Evolutionary conservation across 306 rosid genomes (phyloP).

Genomic region (Lupinus albus): DNA sequence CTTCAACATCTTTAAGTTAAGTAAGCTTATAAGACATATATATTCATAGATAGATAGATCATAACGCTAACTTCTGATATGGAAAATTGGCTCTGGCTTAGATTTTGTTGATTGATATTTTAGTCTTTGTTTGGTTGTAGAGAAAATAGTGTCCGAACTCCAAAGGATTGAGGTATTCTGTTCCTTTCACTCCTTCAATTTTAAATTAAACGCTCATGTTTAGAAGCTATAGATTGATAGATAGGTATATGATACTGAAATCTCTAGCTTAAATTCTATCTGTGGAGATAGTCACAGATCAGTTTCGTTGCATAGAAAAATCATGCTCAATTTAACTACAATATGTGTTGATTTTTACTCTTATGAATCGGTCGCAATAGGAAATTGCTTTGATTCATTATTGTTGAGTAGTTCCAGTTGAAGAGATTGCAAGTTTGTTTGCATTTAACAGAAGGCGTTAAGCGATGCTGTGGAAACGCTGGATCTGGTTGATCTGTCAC

Average conservation of each 20-base stretch:
- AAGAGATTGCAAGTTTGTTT: not conserved
- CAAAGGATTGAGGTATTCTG: too few relatives aligned
- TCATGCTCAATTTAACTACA: not conserved
- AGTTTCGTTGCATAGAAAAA: slow-evolving; percentile 1
- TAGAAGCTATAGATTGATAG: not conserved
- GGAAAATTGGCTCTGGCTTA: too few relatives aligned
- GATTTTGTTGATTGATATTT: too few relatives aligned
- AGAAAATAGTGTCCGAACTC: too few relatives aligned
- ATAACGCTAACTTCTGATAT: too few relatives aligned
- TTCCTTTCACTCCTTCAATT: too few relatives aligned
- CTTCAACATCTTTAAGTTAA: slow-evolving; percentile 16
- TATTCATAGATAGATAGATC: not conserved
- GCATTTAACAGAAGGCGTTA: slow-evolving; percentile 51
- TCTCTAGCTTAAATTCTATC: not conserved
- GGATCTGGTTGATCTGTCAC: slow-evolving; percentile 53
- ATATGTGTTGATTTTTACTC: not conserved
- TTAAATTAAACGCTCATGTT: too few relatives aligned
- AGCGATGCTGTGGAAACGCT: slow-evolving; percentile 57
- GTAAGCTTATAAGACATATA: not conserved
- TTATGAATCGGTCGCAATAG: not conserved
- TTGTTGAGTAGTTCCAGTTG: not conserved
- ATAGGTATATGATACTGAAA: too few relatives aligned
- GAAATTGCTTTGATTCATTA: not conserved
- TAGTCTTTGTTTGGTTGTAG: too few relatives aligned
- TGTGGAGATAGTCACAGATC: not conserved